A percentile compares a stretch with the other conserved stretches of the same genome.
Conservation (phyloP, 1,139 yeast species). For the Arxiozyma slooffiae region DNA sequence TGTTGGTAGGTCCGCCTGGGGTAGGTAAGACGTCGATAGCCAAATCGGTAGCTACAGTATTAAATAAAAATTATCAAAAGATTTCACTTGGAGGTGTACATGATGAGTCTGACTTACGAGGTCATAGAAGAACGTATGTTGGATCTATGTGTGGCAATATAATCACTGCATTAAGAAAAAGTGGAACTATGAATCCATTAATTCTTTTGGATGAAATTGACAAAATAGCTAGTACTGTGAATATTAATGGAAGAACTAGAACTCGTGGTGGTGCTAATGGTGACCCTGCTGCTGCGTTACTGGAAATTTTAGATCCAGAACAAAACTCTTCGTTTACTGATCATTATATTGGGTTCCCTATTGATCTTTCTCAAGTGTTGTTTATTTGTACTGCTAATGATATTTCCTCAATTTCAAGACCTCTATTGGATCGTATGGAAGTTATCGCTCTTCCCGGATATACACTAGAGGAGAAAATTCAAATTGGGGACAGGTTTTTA, state of each 20-base stretch:
- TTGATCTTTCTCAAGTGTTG: conserved; percentile 85
- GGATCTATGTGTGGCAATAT: conserved; percentile 95
- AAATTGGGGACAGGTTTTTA: conserved; percentile 82
- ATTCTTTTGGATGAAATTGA: conserved; percentile 92
- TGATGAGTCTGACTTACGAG: conserved; percentile 93
- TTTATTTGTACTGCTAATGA: conserved; percentile 97
- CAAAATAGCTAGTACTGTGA: conserved; percentile 51
- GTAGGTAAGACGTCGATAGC: conserved; percentile 84
- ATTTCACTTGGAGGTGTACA: conserved; percentile 94
- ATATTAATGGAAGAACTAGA: conserved; percentile 42
- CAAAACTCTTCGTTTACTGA: conserved; percentile 85
- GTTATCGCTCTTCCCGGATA: conserved; percentile 89
- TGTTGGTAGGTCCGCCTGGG: conserved; percentile 87
- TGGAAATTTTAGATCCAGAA: conserved; percentile 91
- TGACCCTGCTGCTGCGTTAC: conserved; percentile 91
- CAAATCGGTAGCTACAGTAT: conserved; percentile 79
- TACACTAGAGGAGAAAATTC: conserved; percentile 83
- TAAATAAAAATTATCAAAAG: conserved; percentile 76
- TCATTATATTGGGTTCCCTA: conserved; percentile 84
- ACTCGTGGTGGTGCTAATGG: conserved; percentile 62
- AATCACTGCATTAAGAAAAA: conserved; percentile 77
- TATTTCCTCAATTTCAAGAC: conserved; percentile 81
- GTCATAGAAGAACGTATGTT: conserved; percentile 92
- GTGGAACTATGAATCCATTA: conserved; percentile 83
- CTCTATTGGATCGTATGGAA: conserved; percentile 94